These are phyloP conservation scores for Lantana camara DNA, from an alignment of 257 asterid genomes.

Conservation along the genomic window DNA sequence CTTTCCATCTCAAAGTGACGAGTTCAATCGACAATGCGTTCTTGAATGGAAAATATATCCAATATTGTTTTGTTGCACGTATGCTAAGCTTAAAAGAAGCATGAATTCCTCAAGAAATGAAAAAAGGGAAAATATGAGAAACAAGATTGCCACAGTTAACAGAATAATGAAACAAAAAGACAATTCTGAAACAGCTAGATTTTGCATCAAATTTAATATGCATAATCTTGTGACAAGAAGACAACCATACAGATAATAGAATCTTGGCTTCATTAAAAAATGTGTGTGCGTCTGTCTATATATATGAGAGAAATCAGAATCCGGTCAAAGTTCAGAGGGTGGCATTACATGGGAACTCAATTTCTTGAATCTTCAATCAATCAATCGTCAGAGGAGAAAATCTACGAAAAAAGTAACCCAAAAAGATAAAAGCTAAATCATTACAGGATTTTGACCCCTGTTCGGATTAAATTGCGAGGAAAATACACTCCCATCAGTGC, in stretches of 20 bases:
- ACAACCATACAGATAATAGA: background rate
- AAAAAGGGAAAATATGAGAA: background rate
- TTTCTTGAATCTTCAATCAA: background rate
- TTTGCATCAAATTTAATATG: slow-evolving; percentile 19
- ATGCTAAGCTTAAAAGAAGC: background rate
- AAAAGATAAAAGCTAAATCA: background rate
- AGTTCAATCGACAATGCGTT: slow-evolving; percentile 2
- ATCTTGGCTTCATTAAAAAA: slow-evolving; percentile 12
- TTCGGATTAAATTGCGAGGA: slow-evolving; percentile 15
- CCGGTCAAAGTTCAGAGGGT: slow-evolving; percentile 8
- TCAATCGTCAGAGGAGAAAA: background rate
- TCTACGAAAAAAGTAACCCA: background rate
- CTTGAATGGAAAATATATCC: background rate
- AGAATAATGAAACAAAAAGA: background rate
- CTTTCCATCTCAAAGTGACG: slow-evolving; percentile 2
- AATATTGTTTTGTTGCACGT: background rate
- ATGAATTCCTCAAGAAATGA: background rate
- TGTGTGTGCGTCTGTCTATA: too few relatives aligned
- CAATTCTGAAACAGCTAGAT: background rate
- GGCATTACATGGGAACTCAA: slow-evolving; percentile 12
- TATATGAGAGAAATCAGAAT: background rate
- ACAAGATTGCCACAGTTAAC: background rate
- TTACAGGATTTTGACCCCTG: background rate
- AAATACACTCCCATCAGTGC: slow-evolving; percentile 13
- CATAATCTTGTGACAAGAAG: slow-evolving; percentile 15